Base-by-base conservation (phyloP, 371 early-diverging fungal genomes). In the Lichtheimia hyalospora region DNA sequence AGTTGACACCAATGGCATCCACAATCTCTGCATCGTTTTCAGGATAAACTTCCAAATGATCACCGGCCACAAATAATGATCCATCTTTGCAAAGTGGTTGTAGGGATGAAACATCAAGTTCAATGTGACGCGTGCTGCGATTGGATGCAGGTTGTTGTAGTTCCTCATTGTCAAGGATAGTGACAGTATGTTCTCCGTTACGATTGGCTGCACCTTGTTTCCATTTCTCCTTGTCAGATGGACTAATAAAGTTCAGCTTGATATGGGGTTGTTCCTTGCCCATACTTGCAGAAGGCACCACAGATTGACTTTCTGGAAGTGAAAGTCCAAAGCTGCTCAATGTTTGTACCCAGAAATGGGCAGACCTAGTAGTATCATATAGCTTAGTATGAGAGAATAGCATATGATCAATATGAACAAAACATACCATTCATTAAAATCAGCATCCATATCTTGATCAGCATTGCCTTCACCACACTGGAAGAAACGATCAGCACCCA, bases 31-130 rank as follows among this genome's bases (percentile, higher is more conserved):
- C 27, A 49, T 68, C 71, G 44, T 84, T 82, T 49, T 74, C 70
- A 8, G 85, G 83, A 61, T 71, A 70, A 1, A 85, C 68, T 61
- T 84, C 85, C 14, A 85, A 62, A 57, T 85, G 85, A 53, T 85
- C 85, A 58, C 84, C 85, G 7, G 85, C 73, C 21, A 70, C 52
- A 34, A 80, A 85, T n/a, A 63, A 49, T 13, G 52, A 23, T 18
- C 63, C 66, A 7, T 70, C 57, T 3, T 65, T 69, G 27, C 62
- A 63, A 18, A 70, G 28, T 7, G 71, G 61, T 0, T 54, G 48
- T n/a, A 78, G 34, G 1, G 63, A 40, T 7, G 69, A 62, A 39
- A 74, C 64, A 61, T 79, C 80, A 25, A 79, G 61, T 49, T 81
- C 78, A 44, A 84, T 64, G 43, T 83, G 81, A 15, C 80, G 72